Conservation (phyloP, 1,284 basidiomycete species). For the Leccinum fallax region DNA sequence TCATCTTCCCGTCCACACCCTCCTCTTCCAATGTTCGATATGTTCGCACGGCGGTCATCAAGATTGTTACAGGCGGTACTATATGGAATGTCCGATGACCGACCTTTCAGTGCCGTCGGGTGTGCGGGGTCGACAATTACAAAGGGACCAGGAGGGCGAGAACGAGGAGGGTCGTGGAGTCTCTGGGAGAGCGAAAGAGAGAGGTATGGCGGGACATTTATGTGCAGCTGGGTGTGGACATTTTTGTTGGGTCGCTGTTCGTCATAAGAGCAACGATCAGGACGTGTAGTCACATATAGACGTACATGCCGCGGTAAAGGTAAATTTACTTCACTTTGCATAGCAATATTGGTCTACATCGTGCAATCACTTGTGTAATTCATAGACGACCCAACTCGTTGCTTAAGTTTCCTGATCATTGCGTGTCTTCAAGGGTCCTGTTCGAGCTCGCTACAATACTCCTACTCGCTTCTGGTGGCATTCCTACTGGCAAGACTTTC, state of each 20-base stretch:
- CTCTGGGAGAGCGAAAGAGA: constrained; percentile 11
- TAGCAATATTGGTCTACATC: background rate
- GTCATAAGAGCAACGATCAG: background rate
- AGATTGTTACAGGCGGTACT: constrained; percentile 68
- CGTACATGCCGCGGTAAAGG: background rate
- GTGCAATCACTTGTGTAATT: background rate
- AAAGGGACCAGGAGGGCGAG: constrained; percentile 25
- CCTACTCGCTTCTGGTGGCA: constrained; percentile 89
- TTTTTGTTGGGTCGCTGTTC: constrained; percentile 54
- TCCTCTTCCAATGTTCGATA: constrained; percentile 70
- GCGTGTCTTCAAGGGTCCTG: constrained; percentile 41
- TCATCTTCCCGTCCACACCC: constrained; percentile 67
- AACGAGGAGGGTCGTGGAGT: constrained; percentile 7
- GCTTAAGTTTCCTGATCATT: too few relatives aligned
- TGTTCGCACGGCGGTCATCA: constrained; percentile 80
- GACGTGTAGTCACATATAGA: background rate
- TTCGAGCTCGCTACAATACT: constrained; percentile 34
- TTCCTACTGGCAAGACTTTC: constrained; percentile 80
- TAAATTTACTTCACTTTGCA: background rate
- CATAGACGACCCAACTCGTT: too few relatives aligned
- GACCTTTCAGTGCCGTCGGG: constrained; percentile 34
- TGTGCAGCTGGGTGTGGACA: constrained; percentile 73
- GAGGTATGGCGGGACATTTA: constrained; percentile 45
- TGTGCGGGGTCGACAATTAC: constrained; percentile 29
- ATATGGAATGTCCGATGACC: constrained; percentile 54